Evolutionary conservation across 2,329 filamentous ascomycete genomes (phyloP).

Genomic region (Massarina eburnea): DNA sequence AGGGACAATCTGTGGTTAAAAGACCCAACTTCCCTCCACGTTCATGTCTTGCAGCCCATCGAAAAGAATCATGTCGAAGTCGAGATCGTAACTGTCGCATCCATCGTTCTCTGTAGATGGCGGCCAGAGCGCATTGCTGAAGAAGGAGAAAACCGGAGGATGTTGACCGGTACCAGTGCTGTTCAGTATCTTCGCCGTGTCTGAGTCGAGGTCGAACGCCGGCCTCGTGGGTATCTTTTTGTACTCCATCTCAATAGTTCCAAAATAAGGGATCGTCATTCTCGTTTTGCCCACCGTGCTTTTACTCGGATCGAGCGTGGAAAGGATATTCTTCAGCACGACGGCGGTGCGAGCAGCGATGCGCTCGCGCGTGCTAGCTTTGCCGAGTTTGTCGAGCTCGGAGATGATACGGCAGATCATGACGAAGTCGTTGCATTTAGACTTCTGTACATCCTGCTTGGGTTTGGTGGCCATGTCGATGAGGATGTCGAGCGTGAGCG

Average conservation of each 20-base stretch:
- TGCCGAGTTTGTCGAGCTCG: slow-evolving; percentile 40
- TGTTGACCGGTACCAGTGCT: slow-evolving; percentile 23
- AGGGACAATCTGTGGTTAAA: slow-evolving; percentile 12
- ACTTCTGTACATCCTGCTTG: slow-evolving; percentile 35
- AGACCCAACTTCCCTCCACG: slow-evolving; percentile 39
- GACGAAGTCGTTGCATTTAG: slow-evolving; percentile 38
- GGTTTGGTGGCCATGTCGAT: slow-evolving; percentile 39
- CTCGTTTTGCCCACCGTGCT: slow-evolving; percentile 21
- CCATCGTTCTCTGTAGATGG: slow-evolving; percentile 7
- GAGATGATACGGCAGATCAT: slow-evolving; percentile 39
- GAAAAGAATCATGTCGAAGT: slow-evolving; percentile 41
- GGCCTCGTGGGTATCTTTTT: slow-evolving; percentile 30
- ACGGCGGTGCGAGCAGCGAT: slow-evolving; percentile 35
- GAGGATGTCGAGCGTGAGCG: slow-evolving; percentile 38
- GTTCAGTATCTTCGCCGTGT: slow-evolving; percentile 29
- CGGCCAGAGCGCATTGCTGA: slow-evolving; percentile 37
- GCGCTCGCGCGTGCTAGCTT: slow-evolving; percentile 33
- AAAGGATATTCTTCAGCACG: slow-evolving; percentile 38
- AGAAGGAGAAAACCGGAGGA: slow-evolving; percentile 38
- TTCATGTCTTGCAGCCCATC: slow-evolving; percentile 39
- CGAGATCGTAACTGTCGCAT: slow-evolving; percentile 16
- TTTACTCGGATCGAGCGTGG: slow-evolving; percentile 32
- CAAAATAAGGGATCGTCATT: slow-evolving; percentile 38
- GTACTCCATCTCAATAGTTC: slow-evolving; percentile 33
- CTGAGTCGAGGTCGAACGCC: slow-evolving; percentile 33